These are phyloP conservation scores for Scutellaria barbata DNA, from an alignment of 257 asterid genomes.

Conservation along the genomic window DNA sequence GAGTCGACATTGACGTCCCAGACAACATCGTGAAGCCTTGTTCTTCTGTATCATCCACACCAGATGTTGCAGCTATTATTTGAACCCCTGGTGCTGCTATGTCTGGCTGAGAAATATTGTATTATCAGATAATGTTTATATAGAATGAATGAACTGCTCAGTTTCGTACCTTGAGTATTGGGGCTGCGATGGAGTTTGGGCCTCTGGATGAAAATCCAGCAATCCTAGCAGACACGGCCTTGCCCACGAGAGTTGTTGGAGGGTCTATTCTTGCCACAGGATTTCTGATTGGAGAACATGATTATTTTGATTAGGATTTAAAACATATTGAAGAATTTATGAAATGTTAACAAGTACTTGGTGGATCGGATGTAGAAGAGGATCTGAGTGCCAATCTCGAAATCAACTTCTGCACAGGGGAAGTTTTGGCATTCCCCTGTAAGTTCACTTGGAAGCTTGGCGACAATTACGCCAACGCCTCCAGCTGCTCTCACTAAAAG, in stretches of 20 bases:
- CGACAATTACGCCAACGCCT: constrained; percentile 48
- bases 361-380: constrained; percentile 46
- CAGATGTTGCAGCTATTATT: constrained; percentile 47
- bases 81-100: constrained; percentile 53
- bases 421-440: constrained; percentile 38
- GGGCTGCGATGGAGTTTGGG: constrained; percentile 44
- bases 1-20: constrained; percentile 55
- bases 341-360: constrained; percentile 28
- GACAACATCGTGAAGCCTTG: constrained; percentile 46
- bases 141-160: no score
- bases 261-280: constrained; percentile 39
- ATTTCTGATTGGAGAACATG: constrained; percentile 30
- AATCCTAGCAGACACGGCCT: constrained; percentile 40
- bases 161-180: constrained; percentile 43
- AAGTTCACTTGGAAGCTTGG: constrained; percentile 36
- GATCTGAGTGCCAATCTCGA: constrained; percentile 47
- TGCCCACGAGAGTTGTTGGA: constrained; percentile 43
- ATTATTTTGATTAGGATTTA: no score
- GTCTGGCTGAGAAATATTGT: constrained; percentile 39
- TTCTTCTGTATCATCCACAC: constrained; percentile 29
- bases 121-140: no score
- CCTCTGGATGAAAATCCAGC: constrained; percentile 53
- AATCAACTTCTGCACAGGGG: constrained; percentile 49
- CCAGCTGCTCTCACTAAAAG: constrained; percentile 33
- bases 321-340: no score